Percentiles rank a stretch among this genome's conserved stretches.
phyloP scores from a whole-genome alignment of 495 filamentous ascomycete species.

The Podospora bellae-mahoneyi region DNA sequence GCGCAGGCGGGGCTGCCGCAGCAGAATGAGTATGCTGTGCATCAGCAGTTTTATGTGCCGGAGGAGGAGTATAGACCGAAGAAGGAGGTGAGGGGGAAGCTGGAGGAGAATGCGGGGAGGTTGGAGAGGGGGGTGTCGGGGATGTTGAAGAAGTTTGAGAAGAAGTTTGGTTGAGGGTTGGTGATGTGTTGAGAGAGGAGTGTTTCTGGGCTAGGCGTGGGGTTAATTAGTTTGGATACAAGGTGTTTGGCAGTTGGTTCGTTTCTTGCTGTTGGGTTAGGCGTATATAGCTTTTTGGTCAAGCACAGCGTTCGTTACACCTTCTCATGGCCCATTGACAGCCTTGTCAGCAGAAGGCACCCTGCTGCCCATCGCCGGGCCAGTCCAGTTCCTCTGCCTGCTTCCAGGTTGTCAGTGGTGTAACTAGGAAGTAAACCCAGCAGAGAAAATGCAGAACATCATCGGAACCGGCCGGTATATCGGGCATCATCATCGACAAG shows the following conservation, averaged over 20 bases:
- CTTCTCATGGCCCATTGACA: not conserved
- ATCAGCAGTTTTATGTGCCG: conserved; percentile 74
- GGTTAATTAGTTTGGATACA: not conserved
- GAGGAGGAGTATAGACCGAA: conserved; percentile 56
- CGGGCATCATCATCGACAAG: not conserved
- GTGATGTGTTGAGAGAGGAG: no score
- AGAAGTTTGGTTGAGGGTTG: conserved; percentile 58
- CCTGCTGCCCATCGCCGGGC: not conserved
- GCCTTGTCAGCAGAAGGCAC: no score
- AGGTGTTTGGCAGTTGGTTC: not conserved
- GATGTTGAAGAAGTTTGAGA: conserved; percentile 87
- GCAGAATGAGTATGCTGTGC: conserved; percentile 58
- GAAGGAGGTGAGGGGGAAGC: conserved; percentile 50
- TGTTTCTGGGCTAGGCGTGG: not conserved
- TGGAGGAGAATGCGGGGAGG: conserved; percentile 66
- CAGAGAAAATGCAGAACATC: not conserved
- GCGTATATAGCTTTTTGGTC: not conserved
- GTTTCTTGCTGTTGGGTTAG: not conserved
- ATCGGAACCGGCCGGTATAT: not conserved
- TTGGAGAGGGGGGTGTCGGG: conserved; percentile 75
- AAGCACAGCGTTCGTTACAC: not conserved
- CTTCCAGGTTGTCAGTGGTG: not conserved
- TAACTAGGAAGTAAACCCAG: not conserved
- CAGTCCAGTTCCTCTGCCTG: not conserved
- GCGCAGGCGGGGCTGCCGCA: conserved; percentile 24